These are phyloP conservation scores for Sphagnum fallax DNA, from an alignment of 228 moss, liverwort and hornwort genomes.

Conservation along the genomic window DNA sequence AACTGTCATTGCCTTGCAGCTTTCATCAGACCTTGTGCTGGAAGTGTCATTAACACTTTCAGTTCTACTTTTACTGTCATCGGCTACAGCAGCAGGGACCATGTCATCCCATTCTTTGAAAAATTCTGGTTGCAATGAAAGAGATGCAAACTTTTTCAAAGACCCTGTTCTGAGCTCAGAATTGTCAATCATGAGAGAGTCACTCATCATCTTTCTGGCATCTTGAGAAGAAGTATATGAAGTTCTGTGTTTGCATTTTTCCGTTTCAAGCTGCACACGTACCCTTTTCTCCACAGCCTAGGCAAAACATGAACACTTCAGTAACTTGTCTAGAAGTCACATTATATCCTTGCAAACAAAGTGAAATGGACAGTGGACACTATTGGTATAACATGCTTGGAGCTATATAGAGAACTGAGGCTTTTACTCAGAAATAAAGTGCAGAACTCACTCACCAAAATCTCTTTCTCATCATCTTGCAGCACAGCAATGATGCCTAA, in stretches of 20 bases:
- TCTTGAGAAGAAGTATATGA: neutral
- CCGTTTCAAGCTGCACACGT: too few species aligned
- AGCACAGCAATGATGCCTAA: neutral
- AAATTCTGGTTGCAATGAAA: neutral
- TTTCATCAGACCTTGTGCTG: too few species aligned
- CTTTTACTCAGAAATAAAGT: neutral
- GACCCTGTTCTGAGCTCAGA: neutral
- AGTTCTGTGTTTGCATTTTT: too few species aligned
- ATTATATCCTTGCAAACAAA: neutral
- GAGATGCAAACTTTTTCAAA: neutral
- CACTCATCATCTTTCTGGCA: neutral
- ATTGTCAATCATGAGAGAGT: neutral
- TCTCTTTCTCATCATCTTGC: neutral
- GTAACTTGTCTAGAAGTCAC: neutral
- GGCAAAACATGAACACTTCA: neutral
- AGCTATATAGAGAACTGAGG: neutral
- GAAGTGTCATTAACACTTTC: too few species aligned
- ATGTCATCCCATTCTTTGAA: neutral
- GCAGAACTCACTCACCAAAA: neutral
- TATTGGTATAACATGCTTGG: neutral
- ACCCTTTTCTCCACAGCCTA: neutral
- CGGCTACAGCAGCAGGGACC: neutral
- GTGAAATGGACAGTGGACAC: neutral
- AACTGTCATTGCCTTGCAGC: too few species aligned
- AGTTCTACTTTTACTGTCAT: neutral